These are phyloP conservation scores for Rhododendron simsii DNA, from an alignment of 148 eudicot genomes.

Conservation along the genomic window DNA sequence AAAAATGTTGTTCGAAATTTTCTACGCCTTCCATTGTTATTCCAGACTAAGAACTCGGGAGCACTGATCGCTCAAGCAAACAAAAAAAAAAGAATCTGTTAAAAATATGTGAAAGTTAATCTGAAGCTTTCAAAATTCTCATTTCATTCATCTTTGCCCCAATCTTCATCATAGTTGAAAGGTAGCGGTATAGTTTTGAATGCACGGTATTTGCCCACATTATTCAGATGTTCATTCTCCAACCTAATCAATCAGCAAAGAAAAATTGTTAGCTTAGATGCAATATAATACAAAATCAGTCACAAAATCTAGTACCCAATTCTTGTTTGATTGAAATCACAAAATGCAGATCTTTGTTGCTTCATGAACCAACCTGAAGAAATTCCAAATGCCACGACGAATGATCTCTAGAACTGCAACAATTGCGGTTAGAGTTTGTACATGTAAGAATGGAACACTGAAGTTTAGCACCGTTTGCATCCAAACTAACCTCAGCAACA, in stretches of 20 bases:
- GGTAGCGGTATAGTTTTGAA: not conserved
- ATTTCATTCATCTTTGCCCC: not conserved
- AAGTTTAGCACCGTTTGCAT: conserved; percentile 62
- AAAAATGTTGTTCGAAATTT: too few relatives aligned
- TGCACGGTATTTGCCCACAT: not conserved
- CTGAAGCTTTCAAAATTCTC: not conserved
- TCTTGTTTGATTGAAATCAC: not conserved
- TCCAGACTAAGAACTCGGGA: not conserved
- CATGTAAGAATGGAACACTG: conserved; percentile 35
- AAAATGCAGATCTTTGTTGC: not conserved
- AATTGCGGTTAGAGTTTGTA: conserved; percentile 41
- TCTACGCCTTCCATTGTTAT: too few relatives aligned
- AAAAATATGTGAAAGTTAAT: not conserved
- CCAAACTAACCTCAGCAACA: conserved; percentile 77
- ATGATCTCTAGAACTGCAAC: conserved; percentile 70
- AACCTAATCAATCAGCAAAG: conserved; percentile 1
- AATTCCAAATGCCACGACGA: conserved; percentile 92
- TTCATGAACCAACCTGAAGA: conserved; percentile 59
- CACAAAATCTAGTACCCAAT: not conserved
- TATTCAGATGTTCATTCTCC: conserved; percentile 2
- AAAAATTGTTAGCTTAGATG: not conserved
- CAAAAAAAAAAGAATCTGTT: not conserved
- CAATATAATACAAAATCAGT: not conserved
- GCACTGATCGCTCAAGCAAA: not conserved
- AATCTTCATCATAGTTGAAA: not conserved